A percentile compares a stretch with the other conserved stretches of the same genome.
These are phyloP conservation scores for Xylariales sp. DNA, from an alignment of 2,329 filamentous ascomycete genomes.

Conservation along the genomic window DNA sequence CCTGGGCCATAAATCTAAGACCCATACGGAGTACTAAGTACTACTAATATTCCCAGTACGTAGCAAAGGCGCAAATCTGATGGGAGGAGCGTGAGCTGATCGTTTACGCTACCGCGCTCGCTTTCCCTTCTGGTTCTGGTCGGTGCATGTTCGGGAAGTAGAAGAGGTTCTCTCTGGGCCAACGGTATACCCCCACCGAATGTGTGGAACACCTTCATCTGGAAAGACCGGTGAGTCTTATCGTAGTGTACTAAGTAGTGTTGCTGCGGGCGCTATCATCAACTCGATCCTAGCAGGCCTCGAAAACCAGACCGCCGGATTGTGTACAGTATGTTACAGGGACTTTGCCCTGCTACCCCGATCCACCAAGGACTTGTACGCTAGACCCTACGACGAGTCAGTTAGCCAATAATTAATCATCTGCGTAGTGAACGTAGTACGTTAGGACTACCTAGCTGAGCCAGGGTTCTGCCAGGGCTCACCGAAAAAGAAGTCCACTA, in stretches of 20 bases:
- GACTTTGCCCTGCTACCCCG: neutral
- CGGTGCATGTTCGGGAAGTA: neutral
- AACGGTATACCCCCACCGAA: slow-evolving; percentile 4
- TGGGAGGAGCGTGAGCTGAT: neutral
- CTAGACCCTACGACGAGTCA: slow-evolving; percentile 15
- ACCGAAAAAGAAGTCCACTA: slow-evolving; percentile 4
- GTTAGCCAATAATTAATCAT: neutral
- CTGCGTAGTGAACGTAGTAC: neutral
- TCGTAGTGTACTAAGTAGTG: neutral
- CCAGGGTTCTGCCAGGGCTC: neutral
- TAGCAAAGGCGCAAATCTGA: no score
- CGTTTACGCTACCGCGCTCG: neutral
- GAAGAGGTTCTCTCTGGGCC: slow-evolving; percentile 2
- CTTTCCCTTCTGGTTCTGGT: neutral
- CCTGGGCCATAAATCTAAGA: no score
- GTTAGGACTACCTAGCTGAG: neutral
- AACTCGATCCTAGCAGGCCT: slow-evolving; percentile 4
- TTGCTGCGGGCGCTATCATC: slow-evolving; percentile 9
- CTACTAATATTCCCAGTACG: no score
- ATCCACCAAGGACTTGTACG: neutral
- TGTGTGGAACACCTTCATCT: slow-evolving; percentile 1
- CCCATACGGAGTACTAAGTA: no score
- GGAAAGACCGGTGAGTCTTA: slow-evolving; percentile 11
- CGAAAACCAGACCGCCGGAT: slow-evolving; percentile 23
- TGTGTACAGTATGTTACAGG: slow-evolving; percentile 9